Conservation (phyloP, 2,329 filamentous ascomycete species). For the Setomelanomma holmii region DNA sequence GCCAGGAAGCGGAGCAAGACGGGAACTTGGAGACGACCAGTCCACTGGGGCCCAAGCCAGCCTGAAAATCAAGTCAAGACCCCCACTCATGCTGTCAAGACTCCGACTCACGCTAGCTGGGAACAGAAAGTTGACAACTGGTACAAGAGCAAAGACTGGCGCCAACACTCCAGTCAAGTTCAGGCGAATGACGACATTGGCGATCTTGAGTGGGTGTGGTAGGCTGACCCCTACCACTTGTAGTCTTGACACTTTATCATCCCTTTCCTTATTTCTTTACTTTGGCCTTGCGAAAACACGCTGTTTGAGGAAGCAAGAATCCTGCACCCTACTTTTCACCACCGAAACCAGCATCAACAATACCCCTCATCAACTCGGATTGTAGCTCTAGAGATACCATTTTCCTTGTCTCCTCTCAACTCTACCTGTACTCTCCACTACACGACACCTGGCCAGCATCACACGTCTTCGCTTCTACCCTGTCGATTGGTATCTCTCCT, state of each 20-base stretch:
- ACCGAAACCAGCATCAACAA: slow-evolving; percentile 20
- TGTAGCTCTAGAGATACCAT: slow-evolving; percentile 52
- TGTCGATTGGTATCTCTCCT: slow-evolving; percentile 44
- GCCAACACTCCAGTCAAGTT: slow-evolving; percentile 49
- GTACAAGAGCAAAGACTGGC: slow-evolving; percentile 59
- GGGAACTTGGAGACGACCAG: slow-evolving; percentile 47
- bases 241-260: slow-evolving; percentile 57
- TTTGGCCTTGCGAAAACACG: slow-evolving; percentile 24
- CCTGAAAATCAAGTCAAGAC: slow-evolving; percentile 35
- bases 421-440: slow-evolving; percentile 32
- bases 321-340: slow-evolving; percentile 23
- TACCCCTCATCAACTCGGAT: slow-evolving; percentile 29
- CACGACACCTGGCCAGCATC: slow-evolving; percentile 24
- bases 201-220: slow-evolving; percentile 92
- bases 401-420: slow-evolving; percentile 41
- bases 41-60: slow-evolving; percentile 46
- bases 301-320: slow-evolving; percentile 34
- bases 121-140: slow-evolving; percentile 49
- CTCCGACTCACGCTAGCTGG: slow-evolving; percentile 28
- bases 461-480: slow-evolving; percentile 27
- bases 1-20: slow-evolving; percentile 50
- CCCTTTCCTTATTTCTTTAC: slow-evolving; percentile 38
- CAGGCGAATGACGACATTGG: slow-evolving; percentile 69
- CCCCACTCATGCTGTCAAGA: slow-evolving; percentile 11
- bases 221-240: slow-evolving; percentile 71